These are phyloP conservation scores for Trichoderma semiorbis DNA, from an alignment of 2,329 filamentous ascomycete species.

Conservation along the genomic window DNA sequence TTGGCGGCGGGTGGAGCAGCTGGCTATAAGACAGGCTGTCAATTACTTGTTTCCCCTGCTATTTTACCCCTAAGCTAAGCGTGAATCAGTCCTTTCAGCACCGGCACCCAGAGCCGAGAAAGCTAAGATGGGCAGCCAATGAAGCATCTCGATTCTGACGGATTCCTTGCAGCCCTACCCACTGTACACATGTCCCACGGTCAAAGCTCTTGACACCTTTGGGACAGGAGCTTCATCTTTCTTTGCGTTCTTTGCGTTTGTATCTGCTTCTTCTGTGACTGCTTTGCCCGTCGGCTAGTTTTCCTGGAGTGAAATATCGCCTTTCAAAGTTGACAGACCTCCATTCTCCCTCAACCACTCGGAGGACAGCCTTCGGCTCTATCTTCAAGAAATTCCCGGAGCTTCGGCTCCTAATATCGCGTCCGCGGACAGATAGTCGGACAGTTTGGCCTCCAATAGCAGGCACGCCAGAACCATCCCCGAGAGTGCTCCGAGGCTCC, in stretches of 20 bases:
- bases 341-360: neutral
- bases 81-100: neutral
- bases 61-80: neutral
- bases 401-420: neutral
- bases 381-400: neutral
- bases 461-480: neutral
- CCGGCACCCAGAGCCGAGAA: conserved; percentile 9
- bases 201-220: neutral
- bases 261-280: neutral
- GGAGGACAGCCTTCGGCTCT: neutral
- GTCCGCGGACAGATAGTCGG: neutral
- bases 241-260: neutral
- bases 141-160: neutral
- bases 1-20: neutral
- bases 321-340: neutral
- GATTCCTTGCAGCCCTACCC: conserved; percentile 10
- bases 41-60: neutral
- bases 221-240: neutral
- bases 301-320: neutral
- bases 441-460: neutral
- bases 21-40: neutral
- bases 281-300: neutral
- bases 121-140: neutral
- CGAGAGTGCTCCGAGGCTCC: neutral
- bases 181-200: neutral